Evolutionary conservation across 2,329 filamentous ascomycete species (phyloP), one percentile per base, ranked within the genome.

Genomic region (Monilinia fructigena): DNA sequence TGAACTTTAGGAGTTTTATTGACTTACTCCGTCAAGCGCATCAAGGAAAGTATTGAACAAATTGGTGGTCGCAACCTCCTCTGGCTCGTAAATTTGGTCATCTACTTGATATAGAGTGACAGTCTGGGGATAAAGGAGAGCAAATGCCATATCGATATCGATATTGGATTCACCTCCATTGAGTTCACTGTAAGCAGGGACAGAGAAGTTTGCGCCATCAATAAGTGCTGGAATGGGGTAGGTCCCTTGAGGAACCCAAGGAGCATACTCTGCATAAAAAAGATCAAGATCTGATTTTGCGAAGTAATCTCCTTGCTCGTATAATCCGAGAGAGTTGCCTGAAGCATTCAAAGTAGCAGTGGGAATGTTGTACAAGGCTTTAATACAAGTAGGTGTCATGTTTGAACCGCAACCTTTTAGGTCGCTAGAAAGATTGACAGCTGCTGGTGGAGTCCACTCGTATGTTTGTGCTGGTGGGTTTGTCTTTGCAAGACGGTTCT

Each of bases 91-190:
- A 18, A 72, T 66, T 23, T 72, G 65, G 58, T 75, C 73, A 38
- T 74, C 73, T 4, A 66, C 67, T 58, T 74, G 73, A 61, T 74
- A 75, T 3, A 75, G 64, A 23, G 72, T 74, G 40, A 74, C 66
- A 2, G 68, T 71, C 58, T 67, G 66, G 16, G 65, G 65, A 35
- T 67, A 58, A 23, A 67, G n/a, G n/a, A 67, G 59, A 52, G 60
- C 11, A 35, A 52, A 63, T 58, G 75, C 74, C 59, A 78, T 73
- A 65, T 78, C 77, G 55, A 78, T 70, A 55, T 80, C 79, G 18
- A 80, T 74, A 55, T 79, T 76, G 20, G 70, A 54, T 59, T 72
- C 70, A n/a, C 71, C 71, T 6, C 4, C 26, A 65, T 66, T 58
- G 4, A 66, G 31, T 2, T 16, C 16, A 38, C 59, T 66, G 31